Conservation (phyloP, 1,284 basidiomycete species). For the Hemileia vastatrix region DNA sequence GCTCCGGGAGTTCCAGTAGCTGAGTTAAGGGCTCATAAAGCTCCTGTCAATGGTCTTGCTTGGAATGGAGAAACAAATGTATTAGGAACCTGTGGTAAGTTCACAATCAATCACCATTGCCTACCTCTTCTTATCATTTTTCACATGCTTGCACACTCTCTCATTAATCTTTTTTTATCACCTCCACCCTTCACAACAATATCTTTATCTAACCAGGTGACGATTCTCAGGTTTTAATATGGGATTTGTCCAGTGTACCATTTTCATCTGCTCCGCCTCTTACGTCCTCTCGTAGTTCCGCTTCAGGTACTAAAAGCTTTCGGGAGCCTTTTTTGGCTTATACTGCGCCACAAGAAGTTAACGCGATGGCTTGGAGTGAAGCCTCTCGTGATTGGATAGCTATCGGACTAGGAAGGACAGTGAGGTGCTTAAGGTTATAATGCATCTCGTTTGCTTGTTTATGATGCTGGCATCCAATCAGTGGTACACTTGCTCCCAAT, state of each 20-base stretch:
- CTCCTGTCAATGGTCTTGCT: slow-evolving; percentile 67
- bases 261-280: slow-evolving; percentile 45
- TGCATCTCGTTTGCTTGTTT: too few species aligned
- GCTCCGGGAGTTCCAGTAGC: slow-evolving; percentile 85
- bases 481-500: too few species aligned
- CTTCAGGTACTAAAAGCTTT: slow-evolving; percentile 44
- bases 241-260: slow-evolving; percentile 56
- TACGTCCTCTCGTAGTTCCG: slow-evolving; percentile 16
- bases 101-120: slow-evolving; percentile 7
- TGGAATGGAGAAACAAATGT: slow-evolving; percentile 70
- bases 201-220: too few species aligned
- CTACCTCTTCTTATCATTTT: background rate
- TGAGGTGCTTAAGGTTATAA: slow-evolving; percentile 70
- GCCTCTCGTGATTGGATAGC: slow-evolving; percentile 73
- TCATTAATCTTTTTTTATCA: background rate
- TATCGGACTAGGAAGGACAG: slow-evolving; percentile 67
- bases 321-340: slow-evolving; percentile 72
- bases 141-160: background rate
- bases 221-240: slow-evolving; percentile 78
- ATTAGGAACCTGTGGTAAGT: slow-evolving; percentile 68
- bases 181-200: slow-evolving; percentile 20
- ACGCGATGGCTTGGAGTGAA: slow-evolving; percentile 65
- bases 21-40: slow-evolving; percentile 69
- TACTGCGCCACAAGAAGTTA: slow-evolving; percentile 66
- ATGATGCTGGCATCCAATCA: too few species aligned